Base-by-base conservation (phyloP, 768 basidiomycete species). In the Stropharia rugosoannulata region DNA sequence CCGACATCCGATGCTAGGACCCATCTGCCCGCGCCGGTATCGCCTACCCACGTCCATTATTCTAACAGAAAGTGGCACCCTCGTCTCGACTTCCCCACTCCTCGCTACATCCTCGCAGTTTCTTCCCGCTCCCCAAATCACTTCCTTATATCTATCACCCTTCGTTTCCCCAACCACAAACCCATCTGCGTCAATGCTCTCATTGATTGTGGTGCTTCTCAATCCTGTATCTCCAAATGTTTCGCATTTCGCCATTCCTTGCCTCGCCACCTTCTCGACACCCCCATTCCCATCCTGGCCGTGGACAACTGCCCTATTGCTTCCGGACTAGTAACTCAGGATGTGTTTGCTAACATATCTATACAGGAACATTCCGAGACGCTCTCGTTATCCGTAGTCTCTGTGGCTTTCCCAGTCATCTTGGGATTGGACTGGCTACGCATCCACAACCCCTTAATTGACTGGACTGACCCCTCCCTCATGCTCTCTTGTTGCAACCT, bases 311-410 rank as follows among this genome's bases (percentile, higher is more conserved):
- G 68, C 44, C 75, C 72, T 9, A 70, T 76, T 32, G 64, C 70
- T 19, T 75, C 71, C 48, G 77, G 77, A 4, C 60, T 74, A 10
- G 65, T 77, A 42, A 74, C 73, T 49, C 70, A 75, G 35, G 70
- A 75, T 49, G 62, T 75, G 18, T 54, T 75, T 10, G 54, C 70
- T n/a, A 40, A 62, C 3, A 41, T 78, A 3, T 51, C 53, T 3
- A 59, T 73, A 38, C 44, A 60, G n/a, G 29, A 63, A 41, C 75
- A 76, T 45, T 54, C 57, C 2, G 74, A 76, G 61, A 55, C 36
- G n/a, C 45, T 70, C 36, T 22, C 61, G n/a, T 62, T 77, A 1
- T 63, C 53, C 43, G 63, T 75, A 11, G 67, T 75, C 27, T 61
- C 71, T 15, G 64, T 73, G 25, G 43, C 60, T 5, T 73, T 70